Conservation (phyloP, 176 grass and related monocot genomes). For the Bromus sterilis region DNA sequence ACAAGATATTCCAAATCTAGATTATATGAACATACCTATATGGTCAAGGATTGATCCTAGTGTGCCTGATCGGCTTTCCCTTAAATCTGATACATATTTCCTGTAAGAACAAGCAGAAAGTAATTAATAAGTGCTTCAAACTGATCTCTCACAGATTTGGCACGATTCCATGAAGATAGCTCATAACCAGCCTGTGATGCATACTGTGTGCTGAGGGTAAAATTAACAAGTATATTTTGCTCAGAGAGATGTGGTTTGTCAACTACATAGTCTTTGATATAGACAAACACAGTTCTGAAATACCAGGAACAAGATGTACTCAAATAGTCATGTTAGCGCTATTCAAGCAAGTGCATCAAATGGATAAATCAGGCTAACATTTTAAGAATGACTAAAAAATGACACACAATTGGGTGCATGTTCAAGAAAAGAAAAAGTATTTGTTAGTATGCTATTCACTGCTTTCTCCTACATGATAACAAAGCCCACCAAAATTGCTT, state of each 20-base stretch:
- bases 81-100: constrained; percentile 82
- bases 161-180: not conserved
- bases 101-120: constrained; percentile 28
- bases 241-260: not conserved
- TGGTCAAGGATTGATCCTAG: constrained; percentile 70
- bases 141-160: not conserved
- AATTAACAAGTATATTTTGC: not conserved
- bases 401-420: not conserved
- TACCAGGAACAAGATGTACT: not conserved
- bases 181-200: not conserved
- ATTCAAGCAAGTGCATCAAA: not conserved
- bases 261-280: not conserved
- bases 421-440: not conserved
- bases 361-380: not conserved
- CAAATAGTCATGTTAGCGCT: not conserved
- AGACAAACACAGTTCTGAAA: not conserved
- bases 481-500: not conserved
- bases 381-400: not conserved
- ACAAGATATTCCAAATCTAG: not conserved
- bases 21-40: constrained; percentile 31
- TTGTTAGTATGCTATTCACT: not conserved
- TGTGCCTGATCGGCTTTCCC: constrained; percentile 47
- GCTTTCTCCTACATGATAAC: not conserved
- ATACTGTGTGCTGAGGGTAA: not conserved
- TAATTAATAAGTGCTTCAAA: not conserved